phyloP scores from a whole-genome alignment of 192 early-diverging fungal species.

The Coemansia guatemalensis region DNA sequence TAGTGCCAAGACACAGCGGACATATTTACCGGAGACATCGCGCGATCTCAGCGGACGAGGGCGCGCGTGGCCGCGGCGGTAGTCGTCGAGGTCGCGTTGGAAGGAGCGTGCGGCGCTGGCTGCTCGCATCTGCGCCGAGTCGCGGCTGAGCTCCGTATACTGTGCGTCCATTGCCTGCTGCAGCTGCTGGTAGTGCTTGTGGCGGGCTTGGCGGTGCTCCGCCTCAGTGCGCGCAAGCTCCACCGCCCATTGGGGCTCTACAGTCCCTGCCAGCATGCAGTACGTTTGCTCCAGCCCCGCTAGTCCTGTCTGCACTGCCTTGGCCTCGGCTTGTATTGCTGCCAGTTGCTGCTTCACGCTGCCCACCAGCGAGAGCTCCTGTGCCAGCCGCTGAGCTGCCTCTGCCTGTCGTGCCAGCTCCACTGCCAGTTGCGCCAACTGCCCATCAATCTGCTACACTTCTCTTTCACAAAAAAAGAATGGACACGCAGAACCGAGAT shows the following conservation, averaged over 20 bases:
- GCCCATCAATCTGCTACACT: slow-evolving; percentile 37
- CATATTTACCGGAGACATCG: background rate
- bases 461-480: background rate
- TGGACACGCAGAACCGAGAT: background rate
- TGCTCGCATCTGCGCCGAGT: slow-evolving; percentile 27
- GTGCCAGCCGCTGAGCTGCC: slow-evolving; percentile 13
- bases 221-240: slow-evolving; percentile 35
- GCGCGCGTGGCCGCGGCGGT: slow-evolving; percentile 19
- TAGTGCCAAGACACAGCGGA: background rate
- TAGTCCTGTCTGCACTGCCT: slow-evolving; percentile 17
- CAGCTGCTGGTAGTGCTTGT: slow-evolving; percentile 38
- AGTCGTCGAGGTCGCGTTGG: slow-evolving; percentile 46
- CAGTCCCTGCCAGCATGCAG: slow-evolving; percentile 18
- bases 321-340: slow-evolving; percentile 21
- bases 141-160: slow-evolving; percentile 32
- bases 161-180: slow-evolving; percentile 48
- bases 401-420: slow-evolving; percentile 24
- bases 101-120: slow-evolving; percentile 39
- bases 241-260: slow-evolving; percentile 3
- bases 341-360: slow-evolving; percentile 19
- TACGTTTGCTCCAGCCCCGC: slow-evolving; percentile 27
- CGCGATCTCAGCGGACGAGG: background rate
- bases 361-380: slow-evolving; percentile 20
- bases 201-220: slow-evolving; percentile 27
- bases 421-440: slow-evolving; percentile 6